Conservation (phyloP, 1,139 yeast genomes). For the Debaryomycetaceae sp. region DNA sequence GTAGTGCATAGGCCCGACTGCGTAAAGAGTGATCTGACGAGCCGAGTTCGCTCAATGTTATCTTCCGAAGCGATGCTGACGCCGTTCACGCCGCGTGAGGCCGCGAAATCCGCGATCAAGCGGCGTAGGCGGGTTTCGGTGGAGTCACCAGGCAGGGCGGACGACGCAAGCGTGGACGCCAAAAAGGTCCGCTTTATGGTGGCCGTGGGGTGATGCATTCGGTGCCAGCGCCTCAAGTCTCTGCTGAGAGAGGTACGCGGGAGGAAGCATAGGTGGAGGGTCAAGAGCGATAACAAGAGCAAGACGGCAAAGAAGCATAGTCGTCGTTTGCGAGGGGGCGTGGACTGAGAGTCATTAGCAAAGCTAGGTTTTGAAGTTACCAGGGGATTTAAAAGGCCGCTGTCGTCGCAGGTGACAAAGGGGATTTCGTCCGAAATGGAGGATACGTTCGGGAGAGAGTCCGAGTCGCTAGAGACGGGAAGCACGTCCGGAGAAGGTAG, state of each 20-base stretch:
- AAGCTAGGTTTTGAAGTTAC: no score
- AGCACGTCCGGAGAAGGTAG: no score
- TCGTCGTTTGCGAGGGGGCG: no score
- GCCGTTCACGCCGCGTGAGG: constrained; percentile 6
- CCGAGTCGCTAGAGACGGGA: no score
- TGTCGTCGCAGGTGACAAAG: no score
- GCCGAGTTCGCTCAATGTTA: constrained; percentile 16
- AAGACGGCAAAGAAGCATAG: no score
- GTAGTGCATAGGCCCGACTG: constrained; percentile 18
- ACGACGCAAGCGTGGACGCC: constrained; percentile 14
- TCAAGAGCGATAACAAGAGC: constrained; percentile 31
- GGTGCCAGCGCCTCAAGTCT: constrained; percentile 71
- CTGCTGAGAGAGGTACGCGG: constrained; percentile 82
- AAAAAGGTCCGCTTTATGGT: constrained; percentile 44
- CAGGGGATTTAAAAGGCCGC: no score
- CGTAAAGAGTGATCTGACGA: constrained; percentile 17
- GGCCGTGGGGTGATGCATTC: constrained; percentile 48
- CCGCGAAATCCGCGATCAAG: constrained; percentile 12
- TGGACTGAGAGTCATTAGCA: no score
- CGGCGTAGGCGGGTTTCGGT: constrained; percentile 19
- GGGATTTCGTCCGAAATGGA: no score
- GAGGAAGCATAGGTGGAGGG: constrained; percentile 61
- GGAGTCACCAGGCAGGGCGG: constrained; percentile 12
- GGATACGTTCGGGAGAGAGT: no score
- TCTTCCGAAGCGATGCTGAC: constrained; percentile 18